A percentile compares a stretch with the other conserved stretches of the same genome.
Conservation (phyloP, 306 rosid species). For the Cicer pinnatifidum region DNA sequence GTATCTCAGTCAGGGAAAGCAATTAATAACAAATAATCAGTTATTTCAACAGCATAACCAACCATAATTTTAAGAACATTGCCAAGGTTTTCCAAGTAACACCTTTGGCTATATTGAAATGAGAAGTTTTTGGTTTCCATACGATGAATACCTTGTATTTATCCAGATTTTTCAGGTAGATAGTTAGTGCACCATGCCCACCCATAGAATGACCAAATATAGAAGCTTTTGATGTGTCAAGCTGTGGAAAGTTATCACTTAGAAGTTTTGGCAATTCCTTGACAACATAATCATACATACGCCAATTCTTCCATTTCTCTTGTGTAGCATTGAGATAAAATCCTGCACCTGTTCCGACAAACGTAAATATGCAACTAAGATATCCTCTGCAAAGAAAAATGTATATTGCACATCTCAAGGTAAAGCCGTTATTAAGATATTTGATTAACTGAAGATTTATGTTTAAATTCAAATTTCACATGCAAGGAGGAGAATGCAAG, state of each 20-base stretch:
- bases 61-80: conserved; percentile 5
- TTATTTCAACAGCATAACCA: conserved; percentile 31
- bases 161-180: conserved; percentile 80
- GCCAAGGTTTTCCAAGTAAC: conserved; percentile 5
- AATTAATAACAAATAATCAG: conserved; percentile 6
- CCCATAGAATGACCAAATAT: conserved; percentile 98
- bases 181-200: conserved; percentile 91
- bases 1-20: conserved; percentile 5
- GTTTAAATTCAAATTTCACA: no score
- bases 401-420: conserved; percentile 34
- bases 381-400: conserved; percentile 25
- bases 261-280: conserved; percentile 85
- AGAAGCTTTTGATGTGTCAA: conserved; percentile 79
- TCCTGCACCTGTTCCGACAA: conserved; percentile 75
- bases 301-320: conserved; percentile 99
- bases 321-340: conserved; percentile 93
- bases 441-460: not conserved
- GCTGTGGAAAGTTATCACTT: conserved; percentile 74
- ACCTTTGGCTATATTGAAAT: not conserved
- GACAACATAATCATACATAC: conserved; percentile 93
- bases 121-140: conserved; percentile 29
- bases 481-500: no score
- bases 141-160: conserved; percentile 74
- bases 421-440: not conserved
- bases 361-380: conserved; percentile 19